Evolutionary conservation across 352 stramenopile species (phyloP).

Genomic region (Globisporangium alternatum): DNA sequence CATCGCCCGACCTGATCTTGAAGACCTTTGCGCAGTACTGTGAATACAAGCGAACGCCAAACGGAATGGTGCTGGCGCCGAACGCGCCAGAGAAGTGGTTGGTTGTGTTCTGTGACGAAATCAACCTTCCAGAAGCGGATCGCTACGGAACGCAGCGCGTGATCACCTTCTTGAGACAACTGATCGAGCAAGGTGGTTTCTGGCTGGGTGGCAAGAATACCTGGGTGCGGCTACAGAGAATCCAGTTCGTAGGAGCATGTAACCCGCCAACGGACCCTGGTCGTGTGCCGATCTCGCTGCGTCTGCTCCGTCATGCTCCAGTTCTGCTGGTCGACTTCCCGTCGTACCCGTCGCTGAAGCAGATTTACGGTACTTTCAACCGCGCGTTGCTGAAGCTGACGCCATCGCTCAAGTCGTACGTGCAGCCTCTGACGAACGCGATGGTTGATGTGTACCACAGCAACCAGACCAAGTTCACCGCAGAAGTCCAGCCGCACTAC

Average conservation of each 20-base stretch:
- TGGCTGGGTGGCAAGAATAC: constrained; percentile 85
- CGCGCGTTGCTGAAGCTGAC: constrained; percentile 98
- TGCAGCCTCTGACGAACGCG: constrained; percentile 95
- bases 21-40: constrained; percentile 99
- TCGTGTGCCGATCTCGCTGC: constrained; percentile 95
- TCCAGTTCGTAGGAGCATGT: constrained; percentile 97
- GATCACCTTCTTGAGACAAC: constrained; percentile 98
- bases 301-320: constrained; percentile 97
- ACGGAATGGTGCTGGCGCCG: constrained; percentile 95
- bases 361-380: constrained; percentile 99
- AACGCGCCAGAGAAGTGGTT: constrained; percentile 96
- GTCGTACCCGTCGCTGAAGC: constrained; percentile 92
- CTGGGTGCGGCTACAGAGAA: constrained; percentile 91
- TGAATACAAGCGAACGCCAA: constrained; percentile 96
- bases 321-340: constrained; percentile 99
- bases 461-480: constrained; percentile 96
- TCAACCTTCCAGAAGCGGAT: constrained; percentile 98
- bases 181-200: constrained; percentile 96
- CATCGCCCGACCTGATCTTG: constrained; percentile 97
- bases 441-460: constrained; percentile 99
- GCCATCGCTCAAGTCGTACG: constrained; percentile 95
- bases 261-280: constrained; percentile 99
- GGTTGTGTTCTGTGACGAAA: constrained; percentile 99
- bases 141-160: constrained; percentile 98
- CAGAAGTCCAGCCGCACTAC: constrained; percentile 96